Percentiles rank a stretch among this genome's conserved stretches.
These are phyloP conservation scores for Apiospora rasikravindrae DNA, from an alignment of 2,329 filamentous ascomycete genomes.

Conservation along the genomic window DNA sequence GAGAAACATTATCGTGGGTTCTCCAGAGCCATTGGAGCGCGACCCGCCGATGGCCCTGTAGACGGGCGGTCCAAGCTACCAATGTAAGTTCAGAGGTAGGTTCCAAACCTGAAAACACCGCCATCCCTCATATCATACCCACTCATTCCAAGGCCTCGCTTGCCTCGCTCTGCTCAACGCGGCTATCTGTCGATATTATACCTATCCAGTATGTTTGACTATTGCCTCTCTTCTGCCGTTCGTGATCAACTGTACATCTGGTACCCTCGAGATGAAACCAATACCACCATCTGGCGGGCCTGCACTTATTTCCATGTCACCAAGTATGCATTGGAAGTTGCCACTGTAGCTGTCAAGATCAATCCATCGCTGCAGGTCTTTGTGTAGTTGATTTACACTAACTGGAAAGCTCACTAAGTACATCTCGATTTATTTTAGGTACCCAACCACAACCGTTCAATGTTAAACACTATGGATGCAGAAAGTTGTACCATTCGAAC, in stretches of 20 bases:
- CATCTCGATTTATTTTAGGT: neutral
- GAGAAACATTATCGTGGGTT: conserved; percentile 14
- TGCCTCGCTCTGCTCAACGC: neutral
- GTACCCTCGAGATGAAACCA: neutral
- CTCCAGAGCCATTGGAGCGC: conserved; percentile 13
- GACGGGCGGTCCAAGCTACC: conserved; percentile 12
- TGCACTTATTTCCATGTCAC: neutral
- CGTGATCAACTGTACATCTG: neutral
- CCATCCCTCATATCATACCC: conserved; percentile 9
- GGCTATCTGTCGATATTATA: conserved; percentile 11
- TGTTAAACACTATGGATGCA: conserved; percentile 12
- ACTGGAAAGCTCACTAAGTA: neutral
- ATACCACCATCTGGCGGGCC: neutral
- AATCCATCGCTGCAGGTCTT: neutral
- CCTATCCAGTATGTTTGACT: neutral
- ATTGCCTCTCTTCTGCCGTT: neutral
- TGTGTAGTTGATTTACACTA: conserved; percentile 4
- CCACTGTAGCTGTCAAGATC: conserved; percentile 6
- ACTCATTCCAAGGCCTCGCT: conserved; percentile 8
- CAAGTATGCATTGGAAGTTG: neutral
- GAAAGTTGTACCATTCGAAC: conserved; percentile 3
- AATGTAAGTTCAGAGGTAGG: conserved; percentile 15
- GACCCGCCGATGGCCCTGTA: conserved; percentile 9
- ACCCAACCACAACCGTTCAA: conserved; percentile 1
- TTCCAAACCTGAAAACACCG: conserved; percentile 12